phyloP scores from a whole-genome alignment of 495 filamentous ascomycete genomes.

The Staphylotrichum longicolle region DNA sequence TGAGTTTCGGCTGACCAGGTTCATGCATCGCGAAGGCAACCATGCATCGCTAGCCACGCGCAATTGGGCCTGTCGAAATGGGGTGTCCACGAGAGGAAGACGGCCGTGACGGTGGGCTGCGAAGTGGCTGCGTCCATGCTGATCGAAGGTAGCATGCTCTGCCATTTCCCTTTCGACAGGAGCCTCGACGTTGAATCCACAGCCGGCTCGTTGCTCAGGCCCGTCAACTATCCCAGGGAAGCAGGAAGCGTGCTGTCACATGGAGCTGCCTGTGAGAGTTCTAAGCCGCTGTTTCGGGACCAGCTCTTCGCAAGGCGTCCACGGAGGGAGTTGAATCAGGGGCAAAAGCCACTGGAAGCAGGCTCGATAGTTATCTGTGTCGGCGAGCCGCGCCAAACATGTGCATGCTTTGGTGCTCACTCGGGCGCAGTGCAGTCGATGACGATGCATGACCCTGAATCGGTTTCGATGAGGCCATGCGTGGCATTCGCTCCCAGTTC shows the following conservation, averaged over 20 bases:
- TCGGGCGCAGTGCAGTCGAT: neutral
- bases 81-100: neutral
- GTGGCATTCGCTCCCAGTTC: neutral
- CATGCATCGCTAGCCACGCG: constrained; percentile 21
- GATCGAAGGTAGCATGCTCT: neutral
- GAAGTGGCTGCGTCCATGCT: neutral
- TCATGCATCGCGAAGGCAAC: constrained; percentile 20
- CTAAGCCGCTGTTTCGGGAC: neutral
- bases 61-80: constrained; percentile 3
- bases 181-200: neutral
- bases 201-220: neutral
- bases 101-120: neutral
- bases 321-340: constrained; percentile 1
- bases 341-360: constrained; percentile 2
- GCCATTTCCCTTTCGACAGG: neutral
- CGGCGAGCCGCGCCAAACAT: neutral
- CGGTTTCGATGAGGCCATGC: too few species aligned
- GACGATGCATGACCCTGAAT: neutral
- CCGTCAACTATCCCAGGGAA: too few species aligned
- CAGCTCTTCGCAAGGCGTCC: neutral
- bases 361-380: neutral
- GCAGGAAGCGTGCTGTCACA: too few species aligned
- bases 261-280: neutral
- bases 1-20: constrained; percentile 62
- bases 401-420: neutral